Evolutionary conservation across 768 basidiomycete genomes (phyloP).

Genomic region (Leccinum boreale): DNA sequence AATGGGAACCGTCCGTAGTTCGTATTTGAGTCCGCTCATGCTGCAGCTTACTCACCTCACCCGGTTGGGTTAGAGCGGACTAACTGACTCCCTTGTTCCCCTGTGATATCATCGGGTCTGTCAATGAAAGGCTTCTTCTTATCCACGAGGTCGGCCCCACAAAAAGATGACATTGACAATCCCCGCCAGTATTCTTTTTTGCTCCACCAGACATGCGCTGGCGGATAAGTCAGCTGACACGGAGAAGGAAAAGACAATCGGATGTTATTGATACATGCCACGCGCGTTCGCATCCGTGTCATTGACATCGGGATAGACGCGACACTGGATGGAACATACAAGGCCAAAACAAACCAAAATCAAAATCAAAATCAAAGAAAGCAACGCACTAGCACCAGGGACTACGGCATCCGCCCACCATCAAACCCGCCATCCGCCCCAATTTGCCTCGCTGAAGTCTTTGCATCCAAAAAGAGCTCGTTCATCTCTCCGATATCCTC

Average conservation of each 20-base stretch:
- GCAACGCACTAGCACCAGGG: neutral
- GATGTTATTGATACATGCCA: neutral
- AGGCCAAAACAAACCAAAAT: neutral
- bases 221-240: neutral
- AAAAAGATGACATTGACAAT: neutral
- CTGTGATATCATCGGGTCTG: neutral
- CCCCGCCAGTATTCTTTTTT: neutral
- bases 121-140: neutral
- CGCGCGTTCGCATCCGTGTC: neutral
- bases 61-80: neutral
- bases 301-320: neutral
- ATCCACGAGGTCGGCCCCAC: neutral
- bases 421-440: conserved; percentile 37
- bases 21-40: neutral
- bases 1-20: neutral
- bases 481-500: conserved; percentile 95
- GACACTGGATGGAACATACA: neutral
- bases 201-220: neutral
- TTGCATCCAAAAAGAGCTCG: conserved; percentile 93
- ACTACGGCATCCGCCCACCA: conserved; percentile 32
- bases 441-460: conserved; percentile 64
- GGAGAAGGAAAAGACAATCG: neutral
- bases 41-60: neutral
- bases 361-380: conserved; percentile 2
- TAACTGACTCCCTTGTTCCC: neutral